Percentiles rank a stretch among this genome's conserved stretches.
phyloP scores from a whole-genome alignment of 805 yeast species.

The Nakazawaea siamensis region DNA sequence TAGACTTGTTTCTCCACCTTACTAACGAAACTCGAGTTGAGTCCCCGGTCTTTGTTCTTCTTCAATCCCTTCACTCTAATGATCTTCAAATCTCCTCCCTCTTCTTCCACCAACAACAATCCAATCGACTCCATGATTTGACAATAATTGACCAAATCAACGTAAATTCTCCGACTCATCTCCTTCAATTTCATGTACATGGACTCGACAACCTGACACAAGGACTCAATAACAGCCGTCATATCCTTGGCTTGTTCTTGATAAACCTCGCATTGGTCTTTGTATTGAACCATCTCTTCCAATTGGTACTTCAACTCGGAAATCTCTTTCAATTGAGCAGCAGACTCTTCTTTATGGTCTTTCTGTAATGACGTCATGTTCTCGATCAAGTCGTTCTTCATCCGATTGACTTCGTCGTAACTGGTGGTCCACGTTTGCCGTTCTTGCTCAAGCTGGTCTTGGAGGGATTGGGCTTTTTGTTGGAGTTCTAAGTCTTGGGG shows the following conservation, averaged over 20 bases:
- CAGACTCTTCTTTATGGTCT: slow-evolving; percentile 49
- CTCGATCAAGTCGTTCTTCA: slow-evolving; percentile 58
- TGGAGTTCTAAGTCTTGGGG: slow-evolving; percentile 10
- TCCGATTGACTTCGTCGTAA: slow-evolving; percentile 21
- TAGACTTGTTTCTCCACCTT: slow-evolving; percentile 9
- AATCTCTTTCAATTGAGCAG: slow-evolving; percentile 39
- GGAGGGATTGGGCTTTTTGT: neutral
- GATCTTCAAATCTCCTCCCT: slow-evolving; percentile 36
- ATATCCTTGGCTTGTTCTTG: slow-evolving; percentile 28
- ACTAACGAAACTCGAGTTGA: slow-evolving; percentile 5
- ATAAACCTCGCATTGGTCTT: slow-evolving; percentile 31
- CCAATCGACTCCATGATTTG: slow-evolving; percentile 70
- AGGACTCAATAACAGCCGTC: slow-evolving; percentile 16
- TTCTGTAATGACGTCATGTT: slow-evolving; percentile 59
- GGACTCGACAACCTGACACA: slow-evolving; percentile 16
- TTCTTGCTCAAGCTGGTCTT: slow-evolving; percentile 6
- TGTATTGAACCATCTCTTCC: slow-evolving; percentile 42
- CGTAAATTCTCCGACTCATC: slow-evolving; percentile 27
- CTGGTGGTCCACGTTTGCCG: slow-evolving; percentile 12
- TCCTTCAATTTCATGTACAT: slow-evolving; percentile 30
- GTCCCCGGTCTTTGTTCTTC: slow-evolving; percentile 23
- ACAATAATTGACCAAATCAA: slow-evolving; percentile 41
- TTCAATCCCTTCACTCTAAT: slow-evolving; percentile 77
- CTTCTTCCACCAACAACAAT: slow-evolving; percentile 40
- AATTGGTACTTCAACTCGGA: slow-evolving; percentile 32